A percentile compares a stretch with the other conserved stretches of the same genome.
These are phyloP conservation scores for Forsythia viridissima DNA, from an alignment of 257 asterid species.

Conservation along the genomic window DNA sequence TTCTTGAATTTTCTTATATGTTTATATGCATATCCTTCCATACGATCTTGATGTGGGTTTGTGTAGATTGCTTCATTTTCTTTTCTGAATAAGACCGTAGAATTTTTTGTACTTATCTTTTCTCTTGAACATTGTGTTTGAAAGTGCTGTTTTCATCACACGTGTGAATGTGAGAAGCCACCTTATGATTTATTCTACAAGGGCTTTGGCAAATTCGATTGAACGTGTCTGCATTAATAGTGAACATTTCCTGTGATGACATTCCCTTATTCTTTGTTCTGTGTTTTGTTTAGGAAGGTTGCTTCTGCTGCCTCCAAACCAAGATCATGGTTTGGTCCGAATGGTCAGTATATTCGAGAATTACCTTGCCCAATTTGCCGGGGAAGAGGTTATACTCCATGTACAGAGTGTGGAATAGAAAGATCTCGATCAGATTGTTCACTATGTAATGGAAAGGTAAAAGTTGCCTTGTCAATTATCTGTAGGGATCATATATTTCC, in stretches of 20 bases:
- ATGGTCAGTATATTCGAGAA: constrained; percentile 90
- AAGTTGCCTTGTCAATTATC: background rate
- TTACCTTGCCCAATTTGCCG: constrained; percentile 94
- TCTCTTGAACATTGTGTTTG: constrained; percentile 4
- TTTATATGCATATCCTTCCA: constrained; percentile 9
- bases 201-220: background rate
- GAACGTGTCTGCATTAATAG: background rate
- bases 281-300: constrained; percentile 45
- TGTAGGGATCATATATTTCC: background rate
- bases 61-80: background rate
- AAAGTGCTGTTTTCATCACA: constrained; percentile 1
- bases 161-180: background rate
- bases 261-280: constrained; percentile 15
- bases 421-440: constrained; percentile 86
- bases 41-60: background rate
- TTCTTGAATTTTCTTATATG: constrained; percentile 12
- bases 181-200: background rate
- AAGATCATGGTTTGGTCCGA: constrained; percentile 98
- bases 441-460: constrained; percentile 77
- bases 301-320: constrained; percentile 59
- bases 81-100: too few species aligned
- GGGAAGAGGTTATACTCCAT: constrained; percentile 93
- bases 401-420: constrained; percentile 86
- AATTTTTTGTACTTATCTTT: background rate
- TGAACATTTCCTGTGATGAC: background rate